A percentile compares a stretch with the other conserved stretches of the same genome.
Evolutionary conservation across 1,284 basidiomycete genomes (phyloP).

Genomic region (Testicularia cyperi): DNA sequence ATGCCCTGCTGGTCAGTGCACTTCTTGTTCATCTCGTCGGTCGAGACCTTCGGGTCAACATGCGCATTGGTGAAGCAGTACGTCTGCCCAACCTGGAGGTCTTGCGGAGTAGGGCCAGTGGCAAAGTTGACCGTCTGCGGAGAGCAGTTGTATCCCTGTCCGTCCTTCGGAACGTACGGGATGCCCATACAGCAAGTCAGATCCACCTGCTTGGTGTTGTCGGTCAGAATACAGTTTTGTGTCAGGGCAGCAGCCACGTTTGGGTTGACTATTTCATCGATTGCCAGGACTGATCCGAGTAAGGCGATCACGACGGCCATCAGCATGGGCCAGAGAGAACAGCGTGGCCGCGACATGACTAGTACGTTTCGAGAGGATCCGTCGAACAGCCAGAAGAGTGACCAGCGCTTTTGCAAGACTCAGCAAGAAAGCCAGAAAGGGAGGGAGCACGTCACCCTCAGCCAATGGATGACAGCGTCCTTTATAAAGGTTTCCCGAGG

Average conservation of each 20-base stretch:
- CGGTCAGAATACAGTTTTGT: slow-evolving; percentile 26
- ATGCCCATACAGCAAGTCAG: slow-evolving; percentile 21
- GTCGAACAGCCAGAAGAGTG: no score
- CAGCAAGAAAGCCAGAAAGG: no score
- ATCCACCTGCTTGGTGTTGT: slow-evolving; percentile 25
- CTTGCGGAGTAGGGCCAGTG: not conserved
- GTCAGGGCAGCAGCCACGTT: slow-evolving; percentile 6
- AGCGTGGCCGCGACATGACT: slow-evolving; percentile 4
- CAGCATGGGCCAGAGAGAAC: slow-evolving; percentile 1
- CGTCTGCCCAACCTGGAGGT: not conserved
- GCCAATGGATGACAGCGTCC: no score
- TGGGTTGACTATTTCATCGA: slow-evolving; percentile 7
- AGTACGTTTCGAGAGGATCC: no score
- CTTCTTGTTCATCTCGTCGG: not conserved
- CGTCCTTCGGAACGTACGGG: not conserved
- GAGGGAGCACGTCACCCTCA: no score
- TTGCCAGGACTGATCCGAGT: not conserved
- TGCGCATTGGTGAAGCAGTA: not conserved
- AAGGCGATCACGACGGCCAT: no score
- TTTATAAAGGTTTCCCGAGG: no score
- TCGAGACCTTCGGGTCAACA: not conserved
- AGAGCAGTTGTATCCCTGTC: no score
- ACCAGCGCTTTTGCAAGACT: no score
- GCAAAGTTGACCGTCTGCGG: no score
- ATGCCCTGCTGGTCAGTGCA: slow-evolving; percentile 1